Evolutionary conservation across 2,329 filamentous ascomycete genomes (phyloP), one percentile per base, ranked within the genome.

Genomic region (Pseudogymnoascus sp.): DNA sequence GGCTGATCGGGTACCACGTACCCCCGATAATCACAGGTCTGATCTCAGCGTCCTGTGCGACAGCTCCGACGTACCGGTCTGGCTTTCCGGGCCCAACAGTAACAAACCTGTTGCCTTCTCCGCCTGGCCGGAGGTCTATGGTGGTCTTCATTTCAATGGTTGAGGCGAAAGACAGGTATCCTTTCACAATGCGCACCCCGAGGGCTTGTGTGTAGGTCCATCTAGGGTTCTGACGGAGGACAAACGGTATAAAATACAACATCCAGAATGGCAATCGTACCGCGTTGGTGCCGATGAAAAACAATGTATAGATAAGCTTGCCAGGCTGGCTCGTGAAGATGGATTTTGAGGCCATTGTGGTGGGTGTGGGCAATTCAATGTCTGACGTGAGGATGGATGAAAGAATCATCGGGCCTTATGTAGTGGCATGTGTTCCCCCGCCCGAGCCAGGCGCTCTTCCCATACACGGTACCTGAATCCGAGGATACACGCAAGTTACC

Each of bases 1-100:
- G 61, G 3, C 57, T 61, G 6, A 35, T 9, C 8, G 68, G 67
- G 45, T 64, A 71, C 69, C 70, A 72, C 2, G 68, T 71, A 1
- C 68, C 68, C 2, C 70, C 70, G 38, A 70, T 67, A 2, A 63
- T 57, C 7, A 63, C 63, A 10, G 68, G 68, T n/a, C 60, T 33
- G 3, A 52, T 26, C 15, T 52, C 45, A 4, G 26, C n/a, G 3
- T 33, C 45, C 9, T 30, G 26, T 10, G 30, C 45, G 30, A 52
- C 45, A 9, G 30, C 45, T 52, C 45, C 45, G 23, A 52, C 33
- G 10, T 52, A 52, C 26, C 19, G 30, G n/a, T 52, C 45, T 1
- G 45, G 30, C 4, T 9, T n/a, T 9, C 45, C 45, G 8, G 45
- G 45, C 15, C 33, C 33, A 5, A 52, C 18, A n/a, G 30, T 26